These are phyloP conservation scores for Chrysosphaeria jannelii DNA, from an alignment of 2,329 filamentous ascomycete species.

Conservation along the genomic window DNA sequence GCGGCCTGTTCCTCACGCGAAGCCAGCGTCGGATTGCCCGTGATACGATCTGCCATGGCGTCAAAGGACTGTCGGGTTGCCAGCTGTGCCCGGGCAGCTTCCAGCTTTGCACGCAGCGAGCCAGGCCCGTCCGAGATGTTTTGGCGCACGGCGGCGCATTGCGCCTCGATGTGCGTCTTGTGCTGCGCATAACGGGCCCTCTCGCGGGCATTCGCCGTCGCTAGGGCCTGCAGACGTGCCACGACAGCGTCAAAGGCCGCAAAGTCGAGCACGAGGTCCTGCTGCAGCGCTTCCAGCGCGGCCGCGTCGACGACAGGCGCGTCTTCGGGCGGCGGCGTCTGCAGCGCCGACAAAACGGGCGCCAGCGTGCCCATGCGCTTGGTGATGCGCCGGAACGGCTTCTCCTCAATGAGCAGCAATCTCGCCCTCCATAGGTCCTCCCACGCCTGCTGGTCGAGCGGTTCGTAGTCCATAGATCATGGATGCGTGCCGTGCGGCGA, in stretches of 20 bases:
- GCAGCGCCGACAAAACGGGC: constrained; percentile 23
- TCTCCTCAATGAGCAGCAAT: constrained; percentile 71
- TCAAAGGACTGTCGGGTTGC: constrained; percentile 64
- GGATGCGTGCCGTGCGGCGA: too few relatives aligned
- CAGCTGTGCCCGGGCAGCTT: constrained; percentile 44
- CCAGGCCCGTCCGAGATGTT: too few relatives aligned
- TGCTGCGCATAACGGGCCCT: constrained; percentile 57
- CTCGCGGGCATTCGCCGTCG: constrained; percentile 55
- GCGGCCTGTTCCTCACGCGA: constrained; percentile 58
- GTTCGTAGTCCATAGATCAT: constrained; percentile 20
- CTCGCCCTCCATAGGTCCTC: constrained; percentile 67
- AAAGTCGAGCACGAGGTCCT: constrained; percentile 70
- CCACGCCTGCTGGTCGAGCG: constrained; percentile 47
- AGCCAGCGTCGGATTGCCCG: constrained; percentile 46
- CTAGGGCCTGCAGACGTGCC: constrained; percentile 62
- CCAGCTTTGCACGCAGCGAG: constrained; percentile 43
- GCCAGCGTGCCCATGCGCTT: constrained; percentile 46
- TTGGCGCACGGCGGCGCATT: constrained; percentile 47
- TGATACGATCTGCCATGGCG: constrained; percentile 63
- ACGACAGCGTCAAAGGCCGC: constrained; percentile 66
- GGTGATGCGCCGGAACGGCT: constrained; percentile 67
- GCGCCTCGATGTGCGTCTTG: constrained; percentile 47
- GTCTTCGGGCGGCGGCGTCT: constrained; percentile 36
- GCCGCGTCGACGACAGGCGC: constrained; percentile 10
- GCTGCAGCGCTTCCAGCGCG: constrained; percentile 22